A percentile compares a stretch with the other conserved stretches of the same genome.
phyloP scores from a whole-genome alignment of 1,139 yeast species.

The Groenewaldozyma auringiensis region DNA sequence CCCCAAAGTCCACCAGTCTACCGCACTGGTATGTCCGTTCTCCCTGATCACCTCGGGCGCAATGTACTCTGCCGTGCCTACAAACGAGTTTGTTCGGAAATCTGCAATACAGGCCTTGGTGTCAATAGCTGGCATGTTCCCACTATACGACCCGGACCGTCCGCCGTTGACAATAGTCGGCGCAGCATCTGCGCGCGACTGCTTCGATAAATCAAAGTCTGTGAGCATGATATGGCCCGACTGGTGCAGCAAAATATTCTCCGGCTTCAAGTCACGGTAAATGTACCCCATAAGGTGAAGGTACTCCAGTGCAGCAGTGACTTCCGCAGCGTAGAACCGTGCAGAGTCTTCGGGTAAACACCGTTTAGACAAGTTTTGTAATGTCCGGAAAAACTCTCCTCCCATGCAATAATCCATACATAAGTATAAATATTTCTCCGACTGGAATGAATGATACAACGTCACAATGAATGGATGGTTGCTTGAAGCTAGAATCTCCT shows the following conservation, averaged over 20 bases:
- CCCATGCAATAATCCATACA: slow-evolving; percentile 99
- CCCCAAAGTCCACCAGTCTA: slow-evolving; percentile 99
- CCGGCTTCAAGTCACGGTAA: slow-evolving; percentile 92
- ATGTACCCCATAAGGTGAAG: slow-evolving; percentile 94
- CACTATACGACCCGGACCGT: slow-evolving; percentile 25
- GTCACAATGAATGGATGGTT: slow-evolving; percentile 98
- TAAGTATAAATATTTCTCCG: slow-evolving; percentile 83
- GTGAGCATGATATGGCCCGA: slow-evolving; percentile 97
- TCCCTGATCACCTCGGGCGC: slow-evolving; percentile 98
- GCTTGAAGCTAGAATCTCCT: slow-evolving; percentile 88
- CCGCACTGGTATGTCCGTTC: slow-evolving; percentile 95
- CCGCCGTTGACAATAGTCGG: slow-evolving; percentile 35
- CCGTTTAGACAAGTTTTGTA: slow-evolving; percentile 83
- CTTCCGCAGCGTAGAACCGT: slow-evolving; percentile 92
- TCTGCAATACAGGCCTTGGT: slow-evolving; percentile 94
- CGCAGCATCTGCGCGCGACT: slow-evolving; percentile 56
- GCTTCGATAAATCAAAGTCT: slow-evolving; percentile 92
- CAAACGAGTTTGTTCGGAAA: slow-evolving; percentile 92
- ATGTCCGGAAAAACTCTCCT: slow-evolving; percentile 94
- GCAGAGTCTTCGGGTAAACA: slow-evolving; percentile 87
- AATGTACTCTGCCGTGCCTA: slow-evolving; percentile 95
- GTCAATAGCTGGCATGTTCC: slow-evolving; percentile 47
- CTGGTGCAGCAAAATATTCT: slow-evolving; percentile 84
- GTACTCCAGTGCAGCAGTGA: slow-evolving; percentile 93
- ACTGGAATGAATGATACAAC: slow-evolving; percentile 90